A percentile compares a stretch with the other conserved stretches of the same genome.
phyloP scores from a whole-genome alignment of 2,329 filamentous ascomycete genomes.

The Trichoderma pleuroti region DNA sequence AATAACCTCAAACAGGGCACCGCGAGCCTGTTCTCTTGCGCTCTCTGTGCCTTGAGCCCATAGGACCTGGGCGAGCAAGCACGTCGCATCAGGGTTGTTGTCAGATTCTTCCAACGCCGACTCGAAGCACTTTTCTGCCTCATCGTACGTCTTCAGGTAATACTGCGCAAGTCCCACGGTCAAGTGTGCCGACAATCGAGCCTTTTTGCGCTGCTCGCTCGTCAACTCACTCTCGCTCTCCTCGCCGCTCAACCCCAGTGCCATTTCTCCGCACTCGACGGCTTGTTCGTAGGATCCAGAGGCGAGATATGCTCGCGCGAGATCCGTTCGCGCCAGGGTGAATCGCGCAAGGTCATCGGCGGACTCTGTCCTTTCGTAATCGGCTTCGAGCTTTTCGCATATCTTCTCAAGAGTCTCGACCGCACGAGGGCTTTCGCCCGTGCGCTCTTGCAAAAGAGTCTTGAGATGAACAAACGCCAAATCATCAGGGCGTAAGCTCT shows the following conservation, averaged over 20 bases:
- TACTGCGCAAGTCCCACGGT: constrained; percentile 82
- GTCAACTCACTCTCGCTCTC: constrained; percentile 64
- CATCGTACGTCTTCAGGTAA: constrained; percentile 61
- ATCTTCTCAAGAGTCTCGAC: constrained; percentile 62
- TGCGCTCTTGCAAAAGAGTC: constrained; percentile 77
- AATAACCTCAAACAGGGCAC: constrained; percentile 75
- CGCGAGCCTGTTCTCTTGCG: constrained; percentile 71
- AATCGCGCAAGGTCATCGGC: constrained; percentile 68
- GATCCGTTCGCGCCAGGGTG: constrained; percentile 79
- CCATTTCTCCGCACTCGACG: constrained; percentile 74
- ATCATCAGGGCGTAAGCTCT: constrained; percentile 66
- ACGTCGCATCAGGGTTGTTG: constrained; percentile 77
- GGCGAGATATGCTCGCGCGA: constrained; percentile 79
- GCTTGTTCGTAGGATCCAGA: constrained; percentile 62
- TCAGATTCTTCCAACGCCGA: constrained; percentile 73
- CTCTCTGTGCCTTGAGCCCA: constrained; percentile 82
- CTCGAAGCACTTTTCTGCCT: constrained; percentile 76
- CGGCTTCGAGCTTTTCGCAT: constrained; percentile 67
- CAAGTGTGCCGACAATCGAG: constrained; percentile 78
- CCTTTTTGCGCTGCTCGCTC: constrained; percentile 61
- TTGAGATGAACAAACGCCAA: constrained; percentile 72
- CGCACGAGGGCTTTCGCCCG: constrained; percentile 63
- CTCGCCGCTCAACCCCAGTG: constrained; percentile 73
- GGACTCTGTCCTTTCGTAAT: constrained; percentile 83
- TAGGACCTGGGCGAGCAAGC: constrained; percentile 82